Base-by-base conservation (phyloP, 106 monocot genomes). In the Vanilla planifolia region DNA sequence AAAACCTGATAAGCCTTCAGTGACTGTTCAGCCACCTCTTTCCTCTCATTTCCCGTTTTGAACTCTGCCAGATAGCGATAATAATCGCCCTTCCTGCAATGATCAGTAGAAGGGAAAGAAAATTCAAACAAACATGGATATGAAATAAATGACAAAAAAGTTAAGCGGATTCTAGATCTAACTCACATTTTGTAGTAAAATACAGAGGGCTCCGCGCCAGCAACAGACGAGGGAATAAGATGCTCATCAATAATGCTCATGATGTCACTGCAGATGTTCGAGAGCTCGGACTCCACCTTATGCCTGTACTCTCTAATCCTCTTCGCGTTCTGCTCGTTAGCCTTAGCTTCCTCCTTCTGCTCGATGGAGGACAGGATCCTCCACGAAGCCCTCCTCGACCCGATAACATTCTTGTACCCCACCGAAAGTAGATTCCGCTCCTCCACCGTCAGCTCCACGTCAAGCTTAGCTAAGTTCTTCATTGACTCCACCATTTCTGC, bases 351-450 rank as follows among this genome's bases (percentile, higher is more conserved):
- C 70, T 88, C 87, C 73, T 83, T 83, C 73, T 83, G 83, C 73
- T 88, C 87, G 60, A 83, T 83, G 42, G 83, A 88, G 13, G 75
- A 82, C 19, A 88, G 65, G 52, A 83, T 83, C 66, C 87, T 61
- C 83, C 82, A 83, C 15, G 82, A 69, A 3, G 87, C 87, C 60
- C 87, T 60, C 66, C 79, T 20, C 27, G 87, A 65, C 21, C 83
- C 87, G 48, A 83, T 70, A 58, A 88, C 82, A 62, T 83, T 88
- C 69, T 88, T 88, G 59, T 83, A 88, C 21, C 87, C 87, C 16
- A 88, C 87, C 25, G 87, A 83, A 26, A 88, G 72, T n/a, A 88
- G 75, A 33, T 88, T 88, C 75, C 87, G 55, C 79, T 88, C 87
- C 82, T 88, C 87, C 62, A 82, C 75, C 16, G 87, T 88, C 22